These are phyloP conservation scores for Colletotrichum sp. DNA, from an alignment of 2,329 filamentous ascomycete species.

Conservation along the genomic window DNA sequence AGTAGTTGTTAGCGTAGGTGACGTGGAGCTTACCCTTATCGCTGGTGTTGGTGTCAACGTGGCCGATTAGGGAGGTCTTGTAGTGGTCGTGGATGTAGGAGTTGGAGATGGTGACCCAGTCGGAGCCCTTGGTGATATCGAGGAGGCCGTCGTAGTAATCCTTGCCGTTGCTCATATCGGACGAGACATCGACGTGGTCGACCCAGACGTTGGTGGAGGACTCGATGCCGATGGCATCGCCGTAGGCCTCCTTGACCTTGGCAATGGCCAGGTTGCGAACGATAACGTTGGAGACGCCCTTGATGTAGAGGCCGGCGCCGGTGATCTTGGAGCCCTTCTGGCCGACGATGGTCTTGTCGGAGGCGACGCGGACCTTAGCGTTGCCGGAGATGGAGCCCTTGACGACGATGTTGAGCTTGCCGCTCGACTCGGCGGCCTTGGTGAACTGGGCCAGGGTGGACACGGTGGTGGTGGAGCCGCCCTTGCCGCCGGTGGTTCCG, in stretches of 20 bases:
- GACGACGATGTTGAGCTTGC: constrained; percentile 46
- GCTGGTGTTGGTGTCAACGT: constrained; percentile 60
- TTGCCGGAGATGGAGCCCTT: constrained; percentile 44
- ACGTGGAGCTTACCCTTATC: constrained; percentile 67
- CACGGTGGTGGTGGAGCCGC: constrained; percentile 56
- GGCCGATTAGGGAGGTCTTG: constrained; percentile 65
- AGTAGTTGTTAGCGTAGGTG: constrained; percentile 72
- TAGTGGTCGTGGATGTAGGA: constrained; percentile 52
- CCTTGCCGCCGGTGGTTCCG: constrained; percentile 55
- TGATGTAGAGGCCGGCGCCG: constrained; percentile 58
- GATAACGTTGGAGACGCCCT: constrained; percentile 61
- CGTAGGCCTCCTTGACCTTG: constrained; percentile 59
- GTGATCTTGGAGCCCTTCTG: constrained; percentile 39
- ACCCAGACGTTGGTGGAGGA: constrained; percentile 66
- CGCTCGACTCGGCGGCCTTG: constrained; percentile 49
- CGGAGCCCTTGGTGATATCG: constrained; percentile 66
- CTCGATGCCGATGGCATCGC: constrained; percentile 66
- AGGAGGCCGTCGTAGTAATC: constrained; percentile 73
- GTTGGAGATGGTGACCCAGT: constrained; percentile 61
- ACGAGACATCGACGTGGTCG: constrained; percentile 71
- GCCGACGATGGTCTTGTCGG: constrained; percentile 52
- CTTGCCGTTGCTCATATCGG: constrained; percentile 64
- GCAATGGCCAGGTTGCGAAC: constrained; percentile 65
- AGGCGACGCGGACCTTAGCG: constrained; percentile 45
- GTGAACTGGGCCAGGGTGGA: constrained; percentile 51